phyloP scores from a whole-genome alignment of 1,139 yeast species.

The Taphrina flavorubra region DNA sequence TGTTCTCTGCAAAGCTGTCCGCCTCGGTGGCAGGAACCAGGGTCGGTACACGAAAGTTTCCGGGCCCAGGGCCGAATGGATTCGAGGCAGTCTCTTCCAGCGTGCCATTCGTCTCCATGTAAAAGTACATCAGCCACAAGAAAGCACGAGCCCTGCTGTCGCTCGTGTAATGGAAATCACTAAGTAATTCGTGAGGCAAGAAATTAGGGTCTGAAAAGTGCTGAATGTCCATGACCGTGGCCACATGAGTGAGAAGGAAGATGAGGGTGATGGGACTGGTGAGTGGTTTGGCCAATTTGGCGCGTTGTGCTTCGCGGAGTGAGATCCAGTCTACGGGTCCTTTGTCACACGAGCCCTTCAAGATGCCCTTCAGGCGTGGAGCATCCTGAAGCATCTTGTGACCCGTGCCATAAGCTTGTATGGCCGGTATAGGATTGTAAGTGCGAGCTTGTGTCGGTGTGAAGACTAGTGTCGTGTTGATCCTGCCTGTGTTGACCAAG shows the following conservation, averaged over 20 bases:
- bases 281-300: slow-evolving; percentile 55
- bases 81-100: slow-evolving; percentile 61
- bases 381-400: slow-evolving; percentile 89
- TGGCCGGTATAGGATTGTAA: slow-evolving; percentile 87
- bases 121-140: slow-evolving; percentile 82
- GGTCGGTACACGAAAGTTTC: slow-evolving; percentile 56
- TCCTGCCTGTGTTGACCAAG: slow-evolving; percentile 86
- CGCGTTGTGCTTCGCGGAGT: slow-evolving; percentile 49
- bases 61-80: slow-evolving; percentile 64
- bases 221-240: slow-evolving; percentile 57
- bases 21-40: slow-evolving; percentile 56
- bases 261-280: slow-evolving; percentile 73
- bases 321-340: slow-evolving; percentile 62
- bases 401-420: slow-evolving; percentile 67
- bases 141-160: slow-evolving; percentile 71
- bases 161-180: slow-evolving; percentile 61
- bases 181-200: slow-evolving; percentile 28
- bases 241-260: slow-evolving; percentile 70
- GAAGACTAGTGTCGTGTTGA: slow-evolving; percentile 90
- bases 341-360: slow-evolving; percentile 71
- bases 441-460: slow-evolving; percentile 82
- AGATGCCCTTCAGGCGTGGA: slow-evolving; percentile 84
- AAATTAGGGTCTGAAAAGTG: slow-evolving; percentile 58
- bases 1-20: slow-evolving; percentile 58
- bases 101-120: slow-evolving; percentile 71